Evolutionary conservation across 2,329 filamentous ascomycete species (phyloP).

Genomic region (Paecilomyces sp.): DNA sequence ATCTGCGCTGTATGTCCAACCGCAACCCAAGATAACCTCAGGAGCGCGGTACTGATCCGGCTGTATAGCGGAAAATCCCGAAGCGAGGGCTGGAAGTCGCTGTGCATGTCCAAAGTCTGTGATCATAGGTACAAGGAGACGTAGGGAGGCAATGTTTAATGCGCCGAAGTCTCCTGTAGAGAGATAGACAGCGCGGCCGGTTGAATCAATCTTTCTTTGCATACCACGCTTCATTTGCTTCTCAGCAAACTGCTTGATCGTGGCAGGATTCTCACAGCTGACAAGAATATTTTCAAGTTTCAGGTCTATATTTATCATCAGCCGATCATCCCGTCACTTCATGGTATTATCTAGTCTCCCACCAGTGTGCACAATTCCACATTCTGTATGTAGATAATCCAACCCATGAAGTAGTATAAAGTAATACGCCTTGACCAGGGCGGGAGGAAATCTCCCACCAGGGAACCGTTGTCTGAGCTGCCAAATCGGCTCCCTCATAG

Average conservation of each 20-base stretch:
- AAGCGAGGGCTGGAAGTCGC: slow-evolving; percentile 11
- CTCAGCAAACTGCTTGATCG: slow-evolving; percentile 5
- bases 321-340: slow-evolving; percentile 5
- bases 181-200: slow-evolving; percentile 21
- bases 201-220: slow-evolving; percentile 14
- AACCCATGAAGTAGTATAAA: slow-evolving; percentile 30
- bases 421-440: slow-evolving; percentile 23
- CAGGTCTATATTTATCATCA: slow-evolving; percentile 20
- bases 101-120: slow-evolving; percentile 23
- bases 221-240: slow-evolving; percentile 7
- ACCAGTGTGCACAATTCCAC: slow-evolving; percentile 33
- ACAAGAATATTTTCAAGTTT: slow-evolving; percentile 36
- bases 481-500: slow-evolving; percentile 23
- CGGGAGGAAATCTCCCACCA: slow-evolving; percentile 17
- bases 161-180: slow-evolving; percentile 21
- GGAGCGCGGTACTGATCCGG: background rate
- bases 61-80: slow-evolving; percentile 13
- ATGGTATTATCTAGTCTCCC: slow-evolving; percentile 3
- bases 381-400: slow-evolving; percentile 35
- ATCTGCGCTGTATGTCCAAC: background rate
- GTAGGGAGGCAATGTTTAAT: slow-evolving; percentile 7
- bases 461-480: slow-evolving; percentile 15
- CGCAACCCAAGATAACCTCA: background rate
- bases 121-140: slow-evolving; percentile 18
- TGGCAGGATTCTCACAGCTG: slow-evolving; percentile 16